Base-by-base conservation (phyloP, 805 yeast genomes). In the Cyberlindnera americana region DNA sequence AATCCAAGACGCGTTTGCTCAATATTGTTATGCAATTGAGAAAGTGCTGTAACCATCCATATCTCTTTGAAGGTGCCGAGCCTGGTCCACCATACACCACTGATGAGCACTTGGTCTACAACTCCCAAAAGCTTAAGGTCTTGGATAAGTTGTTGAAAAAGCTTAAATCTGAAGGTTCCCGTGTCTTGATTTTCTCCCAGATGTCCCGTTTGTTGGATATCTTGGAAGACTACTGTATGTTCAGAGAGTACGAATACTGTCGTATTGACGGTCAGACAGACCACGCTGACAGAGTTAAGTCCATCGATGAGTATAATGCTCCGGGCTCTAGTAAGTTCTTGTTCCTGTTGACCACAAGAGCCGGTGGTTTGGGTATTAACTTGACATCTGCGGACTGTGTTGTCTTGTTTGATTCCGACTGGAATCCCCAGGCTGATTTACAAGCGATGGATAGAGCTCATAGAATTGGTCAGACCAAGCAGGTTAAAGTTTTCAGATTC, bases 401-500 rank as follows among this genome's bases (percentile, higher is more conserved):
- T 33, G 74, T 84, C 3, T 61, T 84, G 32, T 84, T 69, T 56
- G 95, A 84, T 62, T 81, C 89, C 3, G 95, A 84, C 59, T 84
- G 95, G 95, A 84, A 84, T 50, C 95, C 95, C 1, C 95, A 84
- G 56, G 93, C 91, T 4, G 95, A 84, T 69, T 71, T 84, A 49
- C 95, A 84, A 61, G 91, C 91, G 1, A 84, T 84, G 93, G 95
- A 84, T 58, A 73, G 95, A 66, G 93, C 93, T 0, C 95, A 84
- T 61, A 75, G 95, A 70, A 84, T 84, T 56, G 95, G 95, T 6
- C 95, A 84, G 59, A 84, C 82, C 32, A 84, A 83, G 50, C 95
- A 84, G 59, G 95, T 84, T 21, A 79, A 76, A 54, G 93, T 84
- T 3, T 84, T 78, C 55, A 69, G 95, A 62, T 75, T 84, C 47